A percentile compares a stretch with the other conserved stretches of the same genome.
Evolutionary conservation across 352 stramenopile species (phyloP).

Genomic region (Phytophthora melonis): DNA sequence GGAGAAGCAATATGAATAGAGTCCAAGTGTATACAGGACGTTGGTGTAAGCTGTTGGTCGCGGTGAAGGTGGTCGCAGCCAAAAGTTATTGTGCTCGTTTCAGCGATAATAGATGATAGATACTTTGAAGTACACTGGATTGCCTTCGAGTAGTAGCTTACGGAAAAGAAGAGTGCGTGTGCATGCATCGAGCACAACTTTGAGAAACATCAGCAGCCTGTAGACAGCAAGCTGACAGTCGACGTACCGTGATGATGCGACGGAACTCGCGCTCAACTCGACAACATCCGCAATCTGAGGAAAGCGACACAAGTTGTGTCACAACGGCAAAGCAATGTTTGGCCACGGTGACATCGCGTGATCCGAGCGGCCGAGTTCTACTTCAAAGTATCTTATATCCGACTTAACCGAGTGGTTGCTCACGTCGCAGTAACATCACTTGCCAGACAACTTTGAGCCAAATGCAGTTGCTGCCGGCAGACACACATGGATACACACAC

Average conservation of each 20-base stretch:
- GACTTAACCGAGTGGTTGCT: not conserved
- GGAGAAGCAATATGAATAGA: constrained; percentile 21
- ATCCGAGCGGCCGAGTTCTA: no score
- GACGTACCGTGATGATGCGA: constrained; percentile 24
- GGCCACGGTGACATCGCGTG: no score
- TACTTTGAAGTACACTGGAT: not conserved
- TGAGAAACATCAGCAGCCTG: not conserved
- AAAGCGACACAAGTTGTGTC: not conserved
- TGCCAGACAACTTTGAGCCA: not conserved
- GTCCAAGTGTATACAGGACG: not conserved
- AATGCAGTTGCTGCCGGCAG: not conserved
- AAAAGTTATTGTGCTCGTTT: not conserved
- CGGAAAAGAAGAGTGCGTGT: not conserved
- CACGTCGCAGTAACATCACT: not conserved
- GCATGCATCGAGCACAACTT: not conserved
- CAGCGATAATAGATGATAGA: not conserved
- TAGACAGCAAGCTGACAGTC: not conserved
- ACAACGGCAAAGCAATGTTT: not conserved
- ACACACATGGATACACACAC: not conserved
- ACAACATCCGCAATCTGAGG: constrained; percentile 14
- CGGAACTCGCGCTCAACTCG: constrained; percentile 1
- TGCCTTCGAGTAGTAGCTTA: not conserved
- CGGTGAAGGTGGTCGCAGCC: not conserved
- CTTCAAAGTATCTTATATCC: no score
- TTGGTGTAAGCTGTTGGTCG: not conserved